Conservation (phyloP, 768 basidiomycete species). For the Pleurotus sapidus region DNA sequence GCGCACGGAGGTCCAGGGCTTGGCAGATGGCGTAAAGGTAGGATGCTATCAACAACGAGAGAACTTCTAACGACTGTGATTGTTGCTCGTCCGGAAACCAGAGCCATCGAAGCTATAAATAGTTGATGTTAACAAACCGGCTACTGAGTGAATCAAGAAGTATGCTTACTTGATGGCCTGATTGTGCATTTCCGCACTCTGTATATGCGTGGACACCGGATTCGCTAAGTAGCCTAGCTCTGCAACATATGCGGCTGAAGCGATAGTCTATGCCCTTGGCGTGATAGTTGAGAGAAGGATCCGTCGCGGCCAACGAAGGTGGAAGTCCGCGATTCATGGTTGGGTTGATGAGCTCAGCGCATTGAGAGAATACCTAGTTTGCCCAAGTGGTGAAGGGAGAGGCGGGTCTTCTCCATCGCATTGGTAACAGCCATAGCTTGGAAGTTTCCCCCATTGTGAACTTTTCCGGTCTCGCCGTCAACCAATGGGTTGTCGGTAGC, state of each 20-base stretch:
- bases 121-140: neutral
- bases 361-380: constrained; percentile 68
- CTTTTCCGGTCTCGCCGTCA: constrained; percentile 58
- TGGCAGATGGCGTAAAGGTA: constrained; percentile 75
- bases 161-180: constrained; percentile 73
- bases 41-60: constrained; percentile 65
- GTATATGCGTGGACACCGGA: constrained; percentile 77
- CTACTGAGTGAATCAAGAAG: neutral
- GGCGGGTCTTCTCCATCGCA: constrained; percentile 86
- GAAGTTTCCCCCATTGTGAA: constrained; percentile 87
- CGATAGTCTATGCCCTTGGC: constrained; percentile 79
- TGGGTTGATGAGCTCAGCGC: constrained; percentile 77
- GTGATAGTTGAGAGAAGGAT: constrained; percentile 77
- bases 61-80: constrained; percentile 66
- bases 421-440: constrained; percentile 77
- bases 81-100: constrained; percentile 75
- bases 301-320: constrained; percentile 68
- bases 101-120: constrained; percentile 50
- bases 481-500: constrained; percentile 84
- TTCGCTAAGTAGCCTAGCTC: constrained; percentile 78
- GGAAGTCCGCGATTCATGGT: constrained; percentile 77
- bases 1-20: constrained; percentile 81
- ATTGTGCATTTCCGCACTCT: constrained; percentile 85
- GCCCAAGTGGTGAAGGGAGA: constrained; percentile 66
- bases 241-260: constrained; percentile 74